Evolutionary conservation across 345 rosid genomes (phyloP), one percentile per base, ranked within the genome.

Genomic region (Noccaea bulbosa): DNA sequence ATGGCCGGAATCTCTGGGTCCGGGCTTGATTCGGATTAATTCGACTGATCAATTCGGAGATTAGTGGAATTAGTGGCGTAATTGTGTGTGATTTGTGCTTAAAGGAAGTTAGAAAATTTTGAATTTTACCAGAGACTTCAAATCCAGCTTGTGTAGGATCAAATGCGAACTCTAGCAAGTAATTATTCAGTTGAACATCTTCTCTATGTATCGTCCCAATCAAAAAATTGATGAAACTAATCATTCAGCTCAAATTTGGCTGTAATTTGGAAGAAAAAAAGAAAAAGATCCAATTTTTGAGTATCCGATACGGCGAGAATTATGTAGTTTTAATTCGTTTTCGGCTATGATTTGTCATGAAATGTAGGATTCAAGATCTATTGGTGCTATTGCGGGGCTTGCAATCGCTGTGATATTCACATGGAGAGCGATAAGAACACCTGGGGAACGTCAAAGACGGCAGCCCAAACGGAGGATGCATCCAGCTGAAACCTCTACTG

Each of bases 321-420:
- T 46, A 9, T 45, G 69, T 35, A 15, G 20, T 33, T 57, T 37
- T 4, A 27, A 50, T 58, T 58, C 15, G 66, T 41, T 33, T 41
- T 35, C 4, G 4, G 4, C 39, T 66, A 14, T 39, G 56, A 33
- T 3, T 70, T 57, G 61, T 2, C 4, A 34, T 27, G 44, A 9
- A 17, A 56, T 47, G 0, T 79, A 95, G 99, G 97, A 92, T 84
- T 81, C 94, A 24, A 73, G 91, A 57, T 92, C 99, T 8, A 84
- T 87, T 63, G 98, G 98, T 59, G 98, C 99, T 14, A 82, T 92
- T 59, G 99, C 93, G 7, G 98, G 99, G 35, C 85, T 95, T 75
- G 97, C 99, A 53, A 86, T 95, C 41, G 98, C 98, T 3, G 79
- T 95, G 57, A 86, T 88, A 35, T 91, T 92, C 67, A 85, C 92